Percentiles rank a stretch among this genome's conserved stretches.
Evolutionary conservation across 257 asterid species (phyloP).

Genomic region (Przewalskia tangutica): DNA sequence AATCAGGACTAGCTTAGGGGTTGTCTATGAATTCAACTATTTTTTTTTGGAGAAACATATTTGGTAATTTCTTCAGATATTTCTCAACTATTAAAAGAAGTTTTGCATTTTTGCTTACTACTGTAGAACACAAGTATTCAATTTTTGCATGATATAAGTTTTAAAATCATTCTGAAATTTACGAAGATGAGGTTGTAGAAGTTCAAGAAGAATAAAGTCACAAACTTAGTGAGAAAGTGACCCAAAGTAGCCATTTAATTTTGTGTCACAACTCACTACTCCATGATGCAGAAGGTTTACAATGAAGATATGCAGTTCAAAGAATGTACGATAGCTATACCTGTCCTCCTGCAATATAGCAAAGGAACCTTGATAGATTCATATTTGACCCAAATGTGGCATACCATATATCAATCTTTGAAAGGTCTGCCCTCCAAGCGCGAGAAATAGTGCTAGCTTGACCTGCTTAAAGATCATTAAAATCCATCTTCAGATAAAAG

Average conservation of each 20-base stretch:
- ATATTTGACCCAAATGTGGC: constrained; percentile 88
- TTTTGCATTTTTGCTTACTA: background rate
- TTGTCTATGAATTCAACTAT: background rate
- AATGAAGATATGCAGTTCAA: background rate
- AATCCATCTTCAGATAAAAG: background rate
- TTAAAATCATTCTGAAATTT: background rate
- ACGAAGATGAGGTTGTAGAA: background rate
- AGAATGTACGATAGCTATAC: constrained; percentile 21
- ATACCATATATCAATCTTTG: constrained; percentile 63
- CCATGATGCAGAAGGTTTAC: background rate
- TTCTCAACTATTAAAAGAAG: background rate
- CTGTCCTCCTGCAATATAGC: constrained; percentile 94
- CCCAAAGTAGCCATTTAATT: background rate
- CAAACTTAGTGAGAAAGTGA: background rate
- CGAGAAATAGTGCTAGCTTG: constrained; percentile 20
- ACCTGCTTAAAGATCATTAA: constrained; percentile 25
- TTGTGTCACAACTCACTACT: background rate
- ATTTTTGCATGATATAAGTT: background rate
- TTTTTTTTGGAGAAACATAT: background rate
- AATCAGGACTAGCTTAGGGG: background rate
- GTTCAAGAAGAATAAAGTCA: background rate
- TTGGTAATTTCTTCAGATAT: background rate
- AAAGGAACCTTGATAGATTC: constrained; percentile 49
- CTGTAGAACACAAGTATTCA: background rate
- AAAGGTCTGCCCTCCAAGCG: constrained; percentile 67